Percentiles rank a stretch among this genome's conserved stretches.
Evolutionary conservation across 495 filamentous ascomycete species (phyloP).

Genomic region (Lophiostoma macrostomum): DNA sequence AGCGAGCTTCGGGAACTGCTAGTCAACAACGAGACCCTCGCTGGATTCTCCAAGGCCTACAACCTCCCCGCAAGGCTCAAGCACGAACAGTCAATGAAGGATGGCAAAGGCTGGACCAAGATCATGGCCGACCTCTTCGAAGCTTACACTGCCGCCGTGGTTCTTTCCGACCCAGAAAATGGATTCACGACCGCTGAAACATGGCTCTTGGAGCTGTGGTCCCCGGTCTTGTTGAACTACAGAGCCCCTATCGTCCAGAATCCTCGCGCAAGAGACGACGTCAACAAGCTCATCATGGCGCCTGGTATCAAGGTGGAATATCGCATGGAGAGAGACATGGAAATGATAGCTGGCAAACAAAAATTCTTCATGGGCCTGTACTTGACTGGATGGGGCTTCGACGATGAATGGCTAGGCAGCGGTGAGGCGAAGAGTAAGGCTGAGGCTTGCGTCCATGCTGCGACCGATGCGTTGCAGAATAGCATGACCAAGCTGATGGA

Average conservation of each 20-base stretch:
- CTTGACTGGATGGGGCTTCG: constrained; percentile 70
- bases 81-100: constrained; percentile 47
- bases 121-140: constrained; percentile 82
- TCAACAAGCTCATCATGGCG: constrained; percentile 55
- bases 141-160: constrained; percentile 75
- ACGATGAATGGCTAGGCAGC: constrained; percentile 59
- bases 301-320: constrained; percentile 67
- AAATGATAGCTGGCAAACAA: constrained; percentile 53
- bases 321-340: constrained; percentile 50
- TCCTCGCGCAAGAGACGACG: constrained; percentile 49
- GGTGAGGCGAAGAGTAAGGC: constrained; percentile 69
- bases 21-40: constrained; percentile 74
- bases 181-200: constrained; percentile 58
- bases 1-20: constrained; percentile 37
- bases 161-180: constrained; percentile 58
- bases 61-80: constrained; percentile 60
- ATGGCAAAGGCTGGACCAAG: constrained; percentile 59
- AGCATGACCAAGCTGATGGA: too few relatives aligned
- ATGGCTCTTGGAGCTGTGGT: constrained; percentile 74
- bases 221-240: constrained; percentile 34
- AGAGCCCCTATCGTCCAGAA: constrained; percentile 28
- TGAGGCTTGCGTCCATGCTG: constrained; percentile 71
- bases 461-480: constrained; percentile 58
- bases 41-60: constrained; percentile 62
- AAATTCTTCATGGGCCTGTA: constrained; percentile 68